phyloP scores from a whole-genome alignment of 768 basidiomycete genomes.

The Pleurotus eryngii region DNA sequence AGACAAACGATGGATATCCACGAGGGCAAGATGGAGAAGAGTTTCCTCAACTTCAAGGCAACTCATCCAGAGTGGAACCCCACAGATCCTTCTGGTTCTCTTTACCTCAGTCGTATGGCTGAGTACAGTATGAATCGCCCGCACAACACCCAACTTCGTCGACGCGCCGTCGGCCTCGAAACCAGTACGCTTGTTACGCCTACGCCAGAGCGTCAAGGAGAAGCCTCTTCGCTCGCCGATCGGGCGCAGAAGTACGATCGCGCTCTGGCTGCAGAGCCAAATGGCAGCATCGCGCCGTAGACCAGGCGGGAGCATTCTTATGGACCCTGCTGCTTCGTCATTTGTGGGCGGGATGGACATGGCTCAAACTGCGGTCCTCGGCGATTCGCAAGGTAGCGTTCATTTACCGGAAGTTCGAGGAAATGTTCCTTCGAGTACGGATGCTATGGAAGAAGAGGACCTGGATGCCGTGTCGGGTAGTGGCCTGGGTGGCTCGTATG shows the following conservation, averaged over 20 bases:
- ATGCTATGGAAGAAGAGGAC: slow-evolving; percentile 37
- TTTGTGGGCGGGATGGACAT: slow-evolving; percentile 49
- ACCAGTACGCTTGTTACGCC: slow-evolving; percentile 27
- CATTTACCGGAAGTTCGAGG: neutral
- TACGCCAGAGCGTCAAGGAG: slow-evolving; percentile 26
- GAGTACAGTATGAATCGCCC: slow-evolving; percentile 54
- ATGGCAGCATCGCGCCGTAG: slow-evolving; percentile 48
- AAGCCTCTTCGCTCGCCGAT: slow-evolving; percentile 37
- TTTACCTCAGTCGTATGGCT: slow-evolving; percentile 85
- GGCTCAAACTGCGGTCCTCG: slow-evolving; percentile 71
- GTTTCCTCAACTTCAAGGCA: slow-evolving; percentile 93
- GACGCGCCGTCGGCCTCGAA: slow-evolving; percentile 10
- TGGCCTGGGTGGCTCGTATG: slow-evolving; percentile 50
- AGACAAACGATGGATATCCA: slow-evolving; percentile 77
- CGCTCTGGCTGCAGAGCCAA: slow-evolving; percentile 67
- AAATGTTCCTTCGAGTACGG: slow-evolving; percentile 6
- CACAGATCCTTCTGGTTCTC: slow-evolving; percentile 82
- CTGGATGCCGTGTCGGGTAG: slow-evolving; percentile 34
- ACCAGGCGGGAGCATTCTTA: slow-evolving; percentile 39
- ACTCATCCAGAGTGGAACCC: slow-evolving; percentile 97
- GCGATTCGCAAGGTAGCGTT: slow-evolving; percentile 70
- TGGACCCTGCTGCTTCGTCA: slow-evolving; percentile 38
- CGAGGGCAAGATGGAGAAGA: slow-evolving; percentile 99
- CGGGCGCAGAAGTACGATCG: slow-evolving; percentile 74
- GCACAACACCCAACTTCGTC: slow-evolving; percentile 24